Conservation (phyloP, 768 basidiomycete species). For the Trichaptum fuscoviolaceum region DNA sequence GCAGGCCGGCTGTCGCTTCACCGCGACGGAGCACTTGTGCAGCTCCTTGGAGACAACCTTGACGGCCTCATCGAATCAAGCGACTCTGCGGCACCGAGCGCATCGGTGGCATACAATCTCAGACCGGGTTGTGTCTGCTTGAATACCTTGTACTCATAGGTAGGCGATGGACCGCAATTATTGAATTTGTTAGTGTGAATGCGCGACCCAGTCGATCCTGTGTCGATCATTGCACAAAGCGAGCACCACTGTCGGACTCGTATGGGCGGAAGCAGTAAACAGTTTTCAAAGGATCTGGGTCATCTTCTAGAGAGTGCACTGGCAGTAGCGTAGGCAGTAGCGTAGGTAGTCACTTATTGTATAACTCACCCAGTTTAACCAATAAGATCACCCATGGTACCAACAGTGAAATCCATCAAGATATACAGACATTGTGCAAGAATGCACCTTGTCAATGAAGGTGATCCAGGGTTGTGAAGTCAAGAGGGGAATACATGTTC, state of each 20-base stretch:
- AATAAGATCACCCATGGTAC: too few relatives aligned
- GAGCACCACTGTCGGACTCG: constrained; percentile 34
- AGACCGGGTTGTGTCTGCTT: constrained; percentile 76
- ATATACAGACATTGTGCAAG: too few relatives aligned
- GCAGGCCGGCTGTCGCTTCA: constrained; percentile 91
- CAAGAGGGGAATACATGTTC: too few relatives aligned
- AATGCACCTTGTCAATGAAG: too few relatives aligned
- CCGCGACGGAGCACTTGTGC: constrained; percentile 73
- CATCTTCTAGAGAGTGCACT: constrained; percentile 56
- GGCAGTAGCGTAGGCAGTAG: too few relatives aligned
- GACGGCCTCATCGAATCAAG: constrained; percentile 81
- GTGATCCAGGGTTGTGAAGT: too few relatives aligned
- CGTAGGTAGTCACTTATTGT: too few relatives aligned
- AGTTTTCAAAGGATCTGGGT: constrained; percentile 69
- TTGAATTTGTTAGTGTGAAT: constrained; percentile 99
- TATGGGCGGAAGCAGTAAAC: constrained; percentile 62
- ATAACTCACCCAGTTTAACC: too few relatives aligned
- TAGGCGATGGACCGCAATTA: constrained; percentile 71
- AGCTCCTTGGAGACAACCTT: constrained; percentile 65
- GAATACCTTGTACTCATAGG: constrained; percentile 93
- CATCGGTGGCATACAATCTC: constrained; percentile 52
- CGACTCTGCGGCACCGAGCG: constrained; percentile 68
- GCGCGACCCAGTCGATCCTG: constrained; percentile 94
- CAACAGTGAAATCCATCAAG: too few relatives aligned
- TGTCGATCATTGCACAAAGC: constrained; percentile 95